Base-by-base conservation (phyloP, 2,329 filamentous ascomycete species). In the Aspergillus chevalieri region DNA sequence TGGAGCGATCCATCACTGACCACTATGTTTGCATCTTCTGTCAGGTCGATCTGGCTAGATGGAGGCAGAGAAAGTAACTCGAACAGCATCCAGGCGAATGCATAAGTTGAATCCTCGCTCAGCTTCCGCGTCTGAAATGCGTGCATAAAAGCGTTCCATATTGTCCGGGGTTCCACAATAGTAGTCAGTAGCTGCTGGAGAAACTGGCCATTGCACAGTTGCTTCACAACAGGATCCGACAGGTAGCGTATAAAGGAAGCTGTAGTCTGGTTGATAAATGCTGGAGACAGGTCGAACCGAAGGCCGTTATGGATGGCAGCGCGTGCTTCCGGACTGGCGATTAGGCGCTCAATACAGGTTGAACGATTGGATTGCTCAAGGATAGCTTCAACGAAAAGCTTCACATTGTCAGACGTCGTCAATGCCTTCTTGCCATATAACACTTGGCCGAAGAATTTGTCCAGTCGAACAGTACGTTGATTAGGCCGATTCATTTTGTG, bases 71-170 rank as follows among this genome's bases (percentile, higher is more conserved):
- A 68, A 1, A 81, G 57, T 8, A 84, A 62, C 47, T 81, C 73
- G 3, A 74, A 55, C 2, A 72, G 65, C 2, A 81, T 61, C 77
- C 78, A 81, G 1, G 71, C 70, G 50, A 81, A 75, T 0, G 68
- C 59, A 14, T 65, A 57, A 1, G 70, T 56, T 0, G 65, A 61
- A 0, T 53, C 54, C 1, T 69, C 57, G 1, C 64, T 55, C 6
- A 80, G 62, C 1, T 54, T 50, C 6, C 60, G 54, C 2, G 30
- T 49, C 3, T 57, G 46, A 42, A 68, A 69, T 1, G 64, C 53
- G 0, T 65, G 51, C 15, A 78, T 38, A 2, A 82, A 57, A 0
- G 72, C 69, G 14, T 72, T 69, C 82, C 82, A 84, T 10, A 83
- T 69, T 0, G 76, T 77, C 0, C 75, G 74, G 0, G 82, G 81